Conservation (phyloP, 139 green algal genomes). For the Prasinococcaceae sp. region DNA sequence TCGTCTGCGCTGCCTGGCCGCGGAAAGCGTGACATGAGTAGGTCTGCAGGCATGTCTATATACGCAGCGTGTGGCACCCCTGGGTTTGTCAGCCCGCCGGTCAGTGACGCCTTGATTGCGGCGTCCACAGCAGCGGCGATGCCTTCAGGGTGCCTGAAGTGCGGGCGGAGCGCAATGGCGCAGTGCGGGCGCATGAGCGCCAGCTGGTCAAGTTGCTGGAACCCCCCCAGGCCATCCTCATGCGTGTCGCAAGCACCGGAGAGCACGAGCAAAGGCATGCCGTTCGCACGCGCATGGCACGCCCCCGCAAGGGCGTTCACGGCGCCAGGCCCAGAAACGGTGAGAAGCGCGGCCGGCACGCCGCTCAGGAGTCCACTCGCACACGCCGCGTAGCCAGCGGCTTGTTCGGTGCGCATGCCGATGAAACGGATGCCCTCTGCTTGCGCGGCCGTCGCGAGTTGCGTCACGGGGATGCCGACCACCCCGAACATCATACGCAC, state of each 20-base stretch:
- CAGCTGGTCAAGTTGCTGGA: constrained; percentile 73
- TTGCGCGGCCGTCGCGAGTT: constrained; percentile 51
- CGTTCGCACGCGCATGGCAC: constrained; percentile 48
- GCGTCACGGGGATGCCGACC: constrained; percentile 68
- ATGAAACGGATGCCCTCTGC: constrained; percentile 60
- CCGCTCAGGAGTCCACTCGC: constrained; percentile 55
- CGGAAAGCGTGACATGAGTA: constrained; percentile 40
- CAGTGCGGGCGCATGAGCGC: constrained; percentile 17
- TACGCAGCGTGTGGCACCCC: constrained; percentile 52
- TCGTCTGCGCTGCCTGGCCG: too few species aligned
- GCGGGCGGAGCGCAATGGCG: constrained; percentile 1
- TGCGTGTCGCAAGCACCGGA: constrained; percentile 39
- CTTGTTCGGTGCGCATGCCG: constrained; percentile 66
- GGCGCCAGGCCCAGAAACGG: constrained; percentile 57
- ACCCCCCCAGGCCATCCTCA: constrained; percentile 58
- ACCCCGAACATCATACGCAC: constrained; percentile 62
- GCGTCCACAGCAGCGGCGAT: constrained; percentile 22
- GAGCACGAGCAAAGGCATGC: constrained; percentile 62
- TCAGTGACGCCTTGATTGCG: constrained; percentile 29
- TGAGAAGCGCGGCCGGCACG: constrained; percentile 53
- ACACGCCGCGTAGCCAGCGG: constrained; percentile 62
- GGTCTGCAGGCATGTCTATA: constrained; percentile 55
- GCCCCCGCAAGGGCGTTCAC: constrained; percentile 60
- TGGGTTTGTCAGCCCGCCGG: too few species aligned
- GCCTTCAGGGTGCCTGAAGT: constrained; percentile 7